Percentiles rank a stretch among this genome's conserved stretches.
Evolutionary conservation across 305 asterid genomes (phyloP).

Genomic region (Rubia occidens): DNA sequence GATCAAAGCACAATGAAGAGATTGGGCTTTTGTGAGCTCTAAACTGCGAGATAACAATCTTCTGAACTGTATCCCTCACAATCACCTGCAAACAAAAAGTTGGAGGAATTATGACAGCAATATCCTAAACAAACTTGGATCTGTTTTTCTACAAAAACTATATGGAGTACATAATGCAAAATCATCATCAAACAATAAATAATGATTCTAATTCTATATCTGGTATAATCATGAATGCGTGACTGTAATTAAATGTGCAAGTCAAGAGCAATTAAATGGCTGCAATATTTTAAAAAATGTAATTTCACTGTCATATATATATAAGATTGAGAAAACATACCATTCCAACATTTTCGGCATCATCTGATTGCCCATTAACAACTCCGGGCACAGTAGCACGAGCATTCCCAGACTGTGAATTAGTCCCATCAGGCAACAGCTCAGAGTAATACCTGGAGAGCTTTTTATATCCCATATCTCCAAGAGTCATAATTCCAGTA

Average conservation of each 20-base stretch:
- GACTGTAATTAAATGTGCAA: neutral
- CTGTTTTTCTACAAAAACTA: neutral
- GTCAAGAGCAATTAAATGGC: neutral
- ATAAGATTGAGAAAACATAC: conserved; percentile 27
- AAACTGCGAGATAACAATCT: conserved; percentile 68
- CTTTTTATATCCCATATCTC: conserved; percentile 83
- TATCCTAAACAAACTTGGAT: neutral
- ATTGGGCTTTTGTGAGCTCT: conserved; percentile 91
- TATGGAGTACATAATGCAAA: neutral
- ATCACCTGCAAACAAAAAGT: conserved; percentile 49
- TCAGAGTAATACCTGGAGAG: conserved; percentile 87
- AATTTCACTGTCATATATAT: neutral
- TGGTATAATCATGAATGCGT: neutral
- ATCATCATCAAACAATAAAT: neutral
- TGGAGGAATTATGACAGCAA: conserved; percentile 8
- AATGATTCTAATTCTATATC: neutral
- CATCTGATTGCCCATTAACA: conserved; percentile 28
- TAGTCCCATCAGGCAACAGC: conserved; percentile 53
- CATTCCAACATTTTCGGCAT: conserved; percentile 69
- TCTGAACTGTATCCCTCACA: conserved; percentile 69
- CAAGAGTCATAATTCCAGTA: conserved; percentile 77
- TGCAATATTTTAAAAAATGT: neutral
- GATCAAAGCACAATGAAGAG: conserved; percentile 80
- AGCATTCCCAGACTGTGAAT: conserved; percentile 40
- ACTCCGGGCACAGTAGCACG: conserved; percentile 24